Percentiles rank a stretch among this genome's conserved stretches.
Conservation (phyloP, 73 alveolate species). For the Tetrahymena elliotti region DNA sequence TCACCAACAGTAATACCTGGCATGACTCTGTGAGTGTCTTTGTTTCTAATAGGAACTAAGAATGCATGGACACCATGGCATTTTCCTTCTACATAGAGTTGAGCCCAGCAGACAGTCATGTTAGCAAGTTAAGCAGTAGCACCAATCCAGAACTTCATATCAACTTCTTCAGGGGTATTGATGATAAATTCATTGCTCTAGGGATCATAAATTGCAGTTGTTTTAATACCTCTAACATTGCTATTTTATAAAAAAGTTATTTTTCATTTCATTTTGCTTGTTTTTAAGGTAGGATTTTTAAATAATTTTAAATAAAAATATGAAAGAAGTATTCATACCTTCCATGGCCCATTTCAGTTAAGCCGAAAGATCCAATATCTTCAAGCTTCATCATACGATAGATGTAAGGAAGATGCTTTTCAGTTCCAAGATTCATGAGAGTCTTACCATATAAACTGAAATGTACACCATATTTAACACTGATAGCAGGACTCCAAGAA, state of each 20-base stretch:
- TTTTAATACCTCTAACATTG: slow-evolving; percentile 61
- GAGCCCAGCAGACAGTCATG: slow-evolving; percentile 65
- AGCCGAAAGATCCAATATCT: slow-evolving; percentile 62
- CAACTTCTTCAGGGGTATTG: slow-evolving; percentile 64
- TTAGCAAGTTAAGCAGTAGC: slow-evolving; percentile 63
- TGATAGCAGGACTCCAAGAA: slow-evolving; percentile 23
- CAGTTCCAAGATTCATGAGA: slow-evolving; percentile 73
- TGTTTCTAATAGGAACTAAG: slow-evolving; percentile 62
- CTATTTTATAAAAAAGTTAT: background rate
- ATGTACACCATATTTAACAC: slow-evolving; percentile 59
- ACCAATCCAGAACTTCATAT: slow-evolving; percentile 76
- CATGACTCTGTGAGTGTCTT: slow-evolving; percentile 38
- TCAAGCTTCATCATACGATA: slow-evolving; percentile 41
- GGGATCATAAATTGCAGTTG: slow-evolving; percentile 74
- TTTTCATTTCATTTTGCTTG: background rate
- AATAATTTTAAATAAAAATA: background rate
- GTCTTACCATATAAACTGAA: slow-evolving; percentile 58
- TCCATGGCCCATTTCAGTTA: slow-evolving; percentile 72
- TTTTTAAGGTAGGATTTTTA: background rate
- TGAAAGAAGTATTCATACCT: background rate
- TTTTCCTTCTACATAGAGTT: slow-evolving; percentile 42
- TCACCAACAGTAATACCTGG: slow-evolving; percentile 78
- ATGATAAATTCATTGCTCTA: slow-evolving; percentile 49
- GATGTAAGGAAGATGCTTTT: slow-evolving; percentile 52
- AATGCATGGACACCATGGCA: slow-evolving; percentile 75